A percentile compares a stretch with the other conserved stretches of the same genome.
Conservation (phyloP, 805 yeast species). For the Cyberlindnera bimundalis region DNA sequence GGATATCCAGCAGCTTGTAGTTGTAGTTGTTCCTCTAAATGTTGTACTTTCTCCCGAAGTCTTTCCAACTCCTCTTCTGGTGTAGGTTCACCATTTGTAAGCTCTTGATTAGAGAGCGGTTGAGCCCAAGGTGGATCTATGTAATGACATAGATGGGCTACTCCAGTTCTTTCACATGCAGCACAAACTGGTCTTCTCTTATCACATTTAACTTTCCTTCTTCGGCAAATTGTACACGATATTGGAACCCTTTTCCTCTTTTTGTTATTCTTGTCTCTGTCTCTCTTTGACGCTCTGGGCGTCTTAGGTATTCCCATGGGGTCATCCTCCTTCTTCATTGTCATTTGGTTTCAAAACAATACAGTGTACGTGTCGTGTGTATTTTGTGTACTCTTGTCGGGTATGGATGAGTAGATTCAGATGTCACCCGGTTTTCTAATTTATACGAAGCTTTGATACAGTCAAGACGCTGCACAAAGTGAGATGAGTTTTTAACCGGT, state of each 20-base stretch:
- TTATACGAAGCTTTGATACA: too few species aligned
- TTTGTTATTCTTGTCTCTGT: slow-evolving; percentile 17
- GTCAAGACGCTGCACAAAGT: too few species aligned
- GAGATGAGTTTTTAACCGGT: too few species aligned
- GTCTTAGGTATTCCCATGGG: too few species aligned
- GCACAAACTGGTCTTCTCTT: slow-evolving; percentile 53
- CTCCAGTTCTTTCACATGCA: slow-evolving; percentile 55
- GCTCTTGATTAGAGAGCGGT: slow-evolving; percentile 42
- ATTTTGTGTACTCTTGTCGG: neutral
- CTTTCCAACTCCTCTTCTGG: slow-evolving; percentile 45
- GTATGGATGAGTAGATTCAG: too few species aligned
- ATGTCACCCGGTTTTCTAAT: too few species aligned
- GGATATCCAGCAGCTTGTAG: neutral
- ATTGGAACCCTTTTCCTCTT: slow-evolving; percentile 47
- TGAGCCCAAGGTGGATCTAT: slow-evolving; percentile 61
- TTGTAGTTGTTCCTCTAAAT: slow-evolving; percentile 35
- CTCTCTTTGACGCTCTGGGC: neutral
- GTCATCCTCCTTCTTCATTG: neutral
- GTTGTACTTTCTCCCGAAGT: slow-evolving; percentile 53
- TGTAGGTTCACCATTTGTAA: slow-evolving; percentile 43
- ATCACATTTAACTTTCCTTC: slow-evolving; percentile 49
- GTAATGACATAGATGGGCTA: slow-evolving; percentile 53
- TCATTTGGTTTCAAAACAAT: too few species aligned
- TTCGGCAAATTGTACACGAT: slow-evolving; percentile 45
- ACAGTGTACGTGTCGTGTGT: too few species aligned